Base-by-base conservation (phyloP, 2,329 filamentous ascomycete genomes). In the Penicillium sp. region DNA sequence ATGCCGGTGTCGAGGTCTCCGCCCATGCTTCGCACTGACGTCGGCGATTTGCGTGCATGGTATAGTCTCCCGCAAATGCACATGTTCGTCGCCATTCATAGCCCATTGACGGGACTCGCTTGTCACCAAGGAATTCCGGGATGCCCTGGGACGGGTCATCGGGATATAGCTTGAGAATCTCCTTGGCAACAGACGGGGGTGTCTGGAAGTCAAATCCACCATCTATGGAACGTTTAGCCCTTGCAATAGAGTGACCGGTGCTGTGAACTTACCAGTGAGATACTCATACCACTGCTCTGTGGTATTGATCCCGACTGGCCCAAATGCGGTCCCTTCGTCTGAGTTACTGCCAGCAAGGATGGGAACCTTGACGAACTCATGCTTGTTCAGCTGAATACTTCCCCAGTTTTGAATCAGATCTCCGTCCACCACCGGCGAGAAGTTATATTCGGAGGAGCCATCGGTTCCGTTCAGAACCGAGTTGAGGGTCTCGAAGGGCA, bases 251-350 rank as follows among this genome's bases (percentile, higher is more conserved):
- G 11, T 24, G 10, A 41, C 30, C 25, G 24, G 52, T 18, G 7
- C 14, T 36, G 4, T n/a, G 9, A 39, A 13, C 49, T 27, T 54
- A 62, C 64, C 57, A 27, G 68, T 69, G 13, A 80, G 67, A 44
- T 68, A 72, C 18, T 66, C 62, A 40, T 72, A 67, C 61, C 85
- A 81, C 44, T 84, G 75, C 14, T 70, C 75, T 10, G 75, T 79
- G 1, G 78, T 82, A 62, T 85, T 79, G 54, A 86, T 78, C 14
- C 77, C 79, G 5, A 54, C 65, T 10, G 77, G 75, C 0, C 75
- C 79, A 60, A 86, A 86, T 1, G 74, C 72, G 0, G 79, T 79
- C 2, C 84, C 86, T 64, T 89, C 86, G 58, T 89, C 86, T 1
- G 79, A 79, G 65, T 87, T 88, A 31, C 79, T 79, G 6, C 87